Conservation (phyloP, 2,329 filamentous ascomycete species). For the Pseudopyricularia javanii region DNA sequence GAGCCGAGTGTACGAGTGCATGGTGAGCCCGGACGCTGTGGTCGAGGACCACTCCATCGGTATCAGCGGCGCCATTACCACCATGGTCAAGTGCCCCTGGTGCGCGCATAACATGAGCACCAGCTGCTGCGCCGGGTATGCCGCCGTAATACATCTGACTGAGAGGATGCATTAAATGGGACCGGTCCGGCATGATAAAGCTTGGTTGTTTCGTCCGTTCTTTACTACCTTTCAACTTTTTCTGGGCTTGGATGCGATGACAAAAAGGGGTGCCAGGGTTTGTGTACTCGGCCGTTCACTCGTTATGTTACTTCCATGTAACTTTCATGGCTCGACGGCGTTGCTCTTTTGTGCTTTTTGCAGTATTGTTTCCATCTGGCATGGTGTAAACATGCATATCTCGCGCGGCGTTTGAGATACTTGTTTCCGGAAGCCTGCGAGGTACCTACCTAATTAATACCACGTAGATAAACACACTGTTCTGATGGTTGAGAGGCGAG, state of each 20-base stretch:
- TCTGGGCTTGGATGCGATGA: neutral
- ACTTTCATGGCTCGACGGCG: neutral
- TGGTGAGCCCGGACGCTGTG: slow-evolving; percentile 45
- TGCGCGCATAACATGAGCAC: slow-evolving; percentile 60
- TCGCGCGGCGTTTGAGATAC: neutral
- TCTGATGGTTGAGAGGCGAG: too few relatives aligned
- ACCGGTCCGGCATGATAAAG: neutral
- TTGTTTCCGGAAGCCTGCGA: neutral
- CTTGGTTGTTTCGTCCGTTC: neutral
- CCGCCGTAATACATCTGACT: slow-evolving; percentile 52
- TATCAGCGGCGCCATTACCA: slow-evolving; percentile 43
- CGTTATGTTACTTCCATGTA: neutral
- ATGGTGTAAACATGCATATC: neutral
- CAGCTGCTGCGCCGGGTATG: slow-evolving; percentile 56
- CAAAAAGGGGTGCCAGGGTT: neutral
- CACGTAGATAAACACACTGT: neutral
- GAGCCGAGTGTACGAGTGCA: slow-evolving; percentile 49
- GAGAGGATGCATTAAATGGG: slow-evolving; percentile 40
- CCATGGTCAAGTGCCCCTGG: slow-evolving; percentile 58
- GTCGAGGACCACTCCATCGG: slow-evolving; percentile 37
- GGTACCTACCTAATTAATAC: neutral
- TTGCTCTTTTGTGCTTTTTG: too few relatives aligned
- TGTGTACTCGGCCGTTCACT: neutral
- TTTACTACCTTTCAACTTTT: neutral
- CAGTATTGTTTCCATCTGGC: too few relatives aligned